Conservation (phyloP, 2,329 filamentous ascomycete species). For the Penicillium sp. region DNA sequence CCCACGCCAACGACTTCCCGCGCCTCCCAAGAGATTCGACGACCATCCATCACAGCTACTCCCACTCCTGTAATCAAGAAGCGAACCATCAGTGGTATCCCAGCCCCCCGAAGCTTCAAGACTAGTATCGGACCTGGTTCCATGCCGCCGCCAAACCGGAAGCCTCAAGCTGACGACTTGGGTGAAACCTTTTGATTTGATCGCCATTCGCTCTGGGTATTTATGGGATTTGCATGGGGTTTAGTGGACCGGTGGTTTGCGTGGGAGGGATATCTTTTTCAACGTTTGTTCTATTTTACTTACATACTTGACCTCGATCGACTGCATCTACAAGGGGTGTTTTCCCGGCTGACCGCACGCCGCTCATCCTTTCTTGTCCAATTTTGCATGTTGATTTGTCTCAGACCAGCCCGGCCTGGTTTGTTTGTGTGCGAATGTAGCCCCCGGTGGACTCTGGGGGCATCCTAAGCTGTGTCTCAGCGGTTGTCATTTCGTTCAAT, state of each 20-base stretch:
- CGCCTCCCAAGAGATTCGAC: slow-evolving; percentile 33
- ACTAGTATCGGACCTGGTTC: slow-evolving; percentile 43
- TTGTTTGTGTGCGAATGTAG: slow-evolving; percentile 8
- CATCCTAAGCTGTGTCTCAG: slow-evolving; percentile 43
- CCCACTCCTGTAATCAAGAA: slow-evolving; percentile 49
- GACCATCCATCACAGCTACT: slow-evolving; percentile 50
- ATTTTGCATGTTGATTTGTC: slow-evolving; percentile 1
- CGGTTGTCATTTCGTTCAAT: slow-evolving; percentile 32
- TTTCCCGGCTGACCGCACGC: background rate
- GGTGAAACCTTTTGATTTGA: slow-evolving; percentile 56
- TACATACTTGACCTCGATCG: background rate
- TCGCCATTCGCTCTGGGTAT: background rate
- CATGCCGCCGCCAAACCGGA: slow-evolving; percentile 50
- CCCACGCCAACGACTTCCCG: slow-evolving; percentile 47
- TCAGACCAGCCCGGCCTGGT: slow-evolving; percentile 5
- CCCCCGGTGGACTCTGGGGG: slow-evolving; percentile 22
- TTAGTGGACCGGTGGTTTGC: background rate
- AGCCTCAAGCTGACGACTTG: slow-evolving; percentile 53
- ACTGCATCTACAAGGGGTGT: background rate
- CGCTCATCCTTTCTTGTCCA: background rate
- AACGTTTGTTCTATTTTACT: slow-evolving; percentile 3
- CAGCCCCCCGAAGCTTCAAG: slow-evolving; percentile 41
- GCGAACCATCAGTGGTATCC: slow-evolving; percentile 52
- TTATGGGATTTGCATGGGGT: background rate
- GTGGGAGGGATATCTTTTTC: background rate